Conservation (phyloP, 805 yeast genomes). For the Saturnispora silvae region DNA sequence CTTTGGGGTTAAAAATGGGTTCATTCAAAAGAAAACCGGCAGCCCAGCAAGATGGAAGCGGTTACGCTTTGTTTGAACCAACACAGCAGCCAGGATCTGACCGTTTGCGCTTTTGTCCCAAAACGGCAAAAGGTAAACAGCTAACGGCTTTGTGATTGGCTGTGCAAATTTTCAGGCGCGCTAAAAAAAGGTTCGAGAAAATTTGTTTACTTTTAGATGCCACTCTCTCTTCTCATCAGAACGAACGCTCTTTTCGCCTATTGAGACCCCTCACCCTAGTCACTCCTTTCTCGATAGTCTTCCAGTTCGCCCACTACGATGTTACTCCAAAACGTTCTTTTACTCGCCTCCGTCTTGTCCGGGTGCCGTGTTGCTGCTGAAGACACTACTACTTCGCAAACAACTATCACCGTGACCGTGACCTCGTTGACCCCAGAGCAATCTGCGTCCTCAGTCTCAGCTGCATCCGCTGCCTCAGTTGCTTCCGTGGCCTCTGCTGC, state of each 20-base stretch:
- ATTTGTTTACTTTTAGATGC: conserved; percentile 1
- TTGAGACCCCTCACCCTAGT: conserved; percentile 9
- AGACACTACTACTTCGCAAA: conserved; percentile 30
- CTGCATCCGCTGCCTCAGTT: conserved; percentile 26
- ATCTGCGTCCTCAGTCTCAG: conserved; percentile 24
- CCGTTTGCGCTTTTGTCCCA: background rate
- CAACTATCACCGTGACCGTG: conserved; percentile 37
- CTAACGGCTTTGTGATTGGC: conserved; percentile 3
- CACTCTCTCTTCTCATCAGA: background rate
- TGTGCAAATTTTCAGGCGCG: background rate
- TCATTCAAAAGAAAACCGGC: no score
- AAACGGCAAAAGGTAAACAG: conserved; percentile 6
- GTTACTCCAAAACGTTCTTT: conserved; percentile 21
- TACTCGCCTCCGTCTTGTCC: conserved; percentile 19
- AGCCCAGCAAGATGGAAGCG: no score
- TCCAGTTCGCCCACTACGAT: conserved; percentile 12
- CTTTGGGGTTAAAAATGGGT: no score
- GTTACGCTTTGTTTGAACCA: no score
- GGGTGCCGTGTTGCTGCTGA: conserved; percentile 20
- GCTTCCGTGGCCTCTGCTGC: conserved; percentile 28
- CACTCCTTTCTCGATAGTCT: conserved; percentile 6
- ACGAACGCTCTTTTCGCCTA: conserved; percentile 6
- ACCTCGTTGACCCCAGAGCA: conserved; percentile 39
- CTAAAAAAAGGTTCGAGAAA: background rate
- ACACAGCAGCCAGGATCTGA: no score